A percentile compares a stretch with the other conserved stretches of the same genome.
phyloP scores from a whole-genome alignment of 805 yeast genomes.

The Scheffersomyces coipomensis region DNA sequence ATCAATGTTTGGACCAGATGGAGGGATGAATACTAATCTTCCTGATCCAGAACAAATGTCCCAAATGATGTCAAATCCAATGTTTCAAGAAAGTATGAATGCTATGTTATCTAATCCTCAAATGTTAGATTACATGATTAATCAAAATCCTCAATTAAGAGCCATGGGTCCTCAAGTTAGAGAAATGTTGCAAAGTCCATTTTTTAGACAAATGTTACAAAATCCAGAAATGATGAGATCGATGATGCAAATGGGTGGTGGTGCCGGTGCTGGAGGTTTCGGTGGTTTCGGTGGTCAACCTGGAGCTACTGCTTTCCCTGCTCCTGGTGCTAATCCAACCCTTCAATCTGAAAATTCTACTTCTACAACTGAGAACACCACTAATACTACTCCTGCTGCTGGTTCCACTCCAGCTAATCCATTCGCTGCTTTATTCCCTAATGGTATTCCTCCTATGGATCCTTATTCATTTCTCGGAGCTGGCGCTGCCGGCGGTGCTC shows the following conservation, averaged over 20 bases:
- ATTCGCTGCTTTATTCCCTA: conserved; percentile 38
- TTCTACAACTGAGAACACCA: conserved; percentile 7
- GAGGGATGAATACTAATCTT: conserved; percentile 71
- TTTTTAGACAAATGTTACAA: conserved; percentile 63
- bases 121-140: conserved; percentile 78
- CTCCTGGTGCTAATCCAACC: conserved; percentile 39
- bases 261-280: conserved; percentile 34
- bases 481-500: conserved; percentile 27
- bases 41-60: conserved; percentile 77
- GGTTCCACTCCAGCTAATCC: conserved; percentile 31
- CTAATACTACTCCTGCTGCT: conserved; percentile 10
- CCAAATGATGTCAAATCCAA: conserved; percentile 76
- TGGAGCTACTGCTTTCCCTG: conserved; percentile 26
- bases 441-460: conserved; percentile 40
- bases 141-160: conserved; percentile 80
- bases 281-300: conserved; percentile 18
- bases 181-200: conserved; percentile 79
- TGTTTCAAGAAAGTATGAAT: conserved; percentile 78
- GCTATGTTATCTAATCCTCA: conserved; percentile 84
- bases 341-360: conserved; percentile 17
- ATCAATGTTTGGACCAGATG: conserved; percentile 90
- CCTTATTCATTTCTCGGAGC: conserved; percentile 52
- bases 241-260: conserved; percentile 72
- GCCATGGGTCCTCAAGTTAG: conserved; percentile 89
- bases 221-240: conserved; percentile 86